Evolutionary conservation across 495 filamentous ascomycete genomes (phyloP), one percentile per base, ranked within the genome.

Genomic region (Neurospora sp.): DNA sequence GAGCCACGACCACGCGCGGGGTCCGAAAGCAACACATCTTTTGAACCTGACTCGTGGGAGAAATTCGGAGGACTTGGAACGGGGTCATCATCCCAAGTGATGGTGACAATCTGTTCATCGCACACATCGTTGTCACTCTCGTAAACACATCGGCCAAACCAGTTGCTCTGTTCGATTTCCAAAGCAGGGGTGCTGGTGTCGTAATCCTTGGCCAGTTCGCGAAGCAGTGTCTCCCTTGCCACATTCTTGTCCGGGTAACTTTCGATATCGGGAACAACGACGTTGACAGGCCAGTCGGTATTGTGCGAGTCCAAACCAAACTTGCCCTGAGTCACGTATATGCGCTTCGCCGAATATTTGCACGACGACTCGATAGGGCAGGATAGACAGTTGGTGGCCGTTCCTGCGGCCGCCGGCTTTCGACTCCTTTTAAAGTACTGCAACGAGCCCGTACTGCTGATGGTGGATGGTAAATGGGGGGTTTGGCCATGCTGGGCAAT

Each of bases 61-160:
- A 59, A 18, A 39, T 46, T 39, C 35, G 71, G 35, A 39, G 27
- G 42, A 46, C 39, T 39, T 14, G 76, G 68, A 27, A 86, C 61
- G 0, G 84, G 84, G 71, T 91, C 89, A 31, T 91, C 89, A 44
- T 94, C 90, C 94, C 96, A 98, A 3, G 86, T 88, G 31, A 98
- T 88, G 0, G 90, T 94, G 10, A 98, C 96, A 38, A 90, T 82
- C 79, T 98, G 95, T 77, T 97, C 93, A 79, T 99, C 96, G 78
- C 91, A 93, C 31, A 94, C 96, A 77, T 94, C 89, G 77, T 98
- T 99, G 79, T 94, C 93, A 18, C 90, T 85, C 79, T 97, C 96
- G 81, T 90, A 99, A 10, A 99, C 96, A 78, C 96, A 99, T 39
- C 94, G 89, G 1, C 96, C 96, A 76, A 93, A 98, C 94, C 94